These are phyloP conservation scores for Pinus albicaulis DNA, from an alignment of 75 land plant genomes.

Conservation along the genomic window DNA sequence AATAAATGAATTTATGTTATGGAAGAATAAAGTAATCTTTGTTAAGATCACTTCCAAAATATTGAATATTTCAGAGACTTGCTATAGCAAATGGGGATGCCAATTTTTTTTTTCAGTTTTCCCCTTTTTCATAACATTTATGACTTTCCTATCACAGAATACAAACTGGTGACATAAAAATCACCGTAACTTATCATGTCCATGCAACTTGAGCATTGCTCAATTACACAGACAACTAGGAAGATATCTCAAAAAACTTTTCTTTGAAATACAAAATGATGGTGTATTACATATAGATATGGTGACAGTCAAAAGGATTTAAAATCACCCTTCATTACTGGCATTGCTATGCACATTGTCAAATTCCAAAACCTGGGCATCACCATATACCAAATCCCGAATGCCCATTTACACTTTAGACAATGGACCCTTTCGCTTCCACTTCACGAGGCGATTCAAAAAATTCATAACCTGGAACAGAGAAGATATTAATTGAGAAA, in stretches of 20 bases:
- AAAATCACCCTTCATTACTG: neutral
- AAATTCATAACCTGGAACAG: slow-evolving; percentile 60
- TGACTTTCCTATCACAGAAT: neutral
- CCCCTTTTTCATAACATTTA: too few relatives aligned
- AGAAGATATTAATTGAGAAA: neutral
- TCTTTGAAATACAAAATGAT: slow-evolving; percentile 5
- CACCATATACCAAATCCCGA: neutral
- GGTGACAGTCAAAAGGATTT: neutral
- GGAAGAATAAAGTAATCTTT: neutral
- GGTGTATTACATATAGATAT: slow-evolving; percentile 5
- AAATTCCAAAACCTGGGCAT: neutral
- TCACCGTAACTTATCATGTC: slow-evolving; percentile 4
- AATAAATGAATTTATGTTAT: neutral
- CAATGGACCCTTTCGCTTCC: slow-evolving; percentile 32
- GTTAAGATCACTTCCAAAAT: neutral
- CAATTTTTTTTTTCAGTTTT: neutral
- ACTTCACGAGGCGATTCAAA: slow-evolving; percentile 50
- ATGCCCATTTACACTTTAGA: slow-evolving; percentile 8
- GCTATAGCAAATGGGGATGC: slow-evolving; percentile 3
- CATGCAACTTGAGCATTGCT: neutral
- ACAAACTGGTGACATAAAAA: neutral
- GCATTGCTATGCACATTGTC: slow-evolving; percentile 4
- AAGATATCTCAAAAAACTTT: neutral
- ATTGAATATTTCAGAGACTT: neutral
- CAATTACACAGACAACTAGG: neutral